phyloP scores from a whole-genome alignment of 139 green algal genomes.

The Chlamydomonas applanata region DNA sequence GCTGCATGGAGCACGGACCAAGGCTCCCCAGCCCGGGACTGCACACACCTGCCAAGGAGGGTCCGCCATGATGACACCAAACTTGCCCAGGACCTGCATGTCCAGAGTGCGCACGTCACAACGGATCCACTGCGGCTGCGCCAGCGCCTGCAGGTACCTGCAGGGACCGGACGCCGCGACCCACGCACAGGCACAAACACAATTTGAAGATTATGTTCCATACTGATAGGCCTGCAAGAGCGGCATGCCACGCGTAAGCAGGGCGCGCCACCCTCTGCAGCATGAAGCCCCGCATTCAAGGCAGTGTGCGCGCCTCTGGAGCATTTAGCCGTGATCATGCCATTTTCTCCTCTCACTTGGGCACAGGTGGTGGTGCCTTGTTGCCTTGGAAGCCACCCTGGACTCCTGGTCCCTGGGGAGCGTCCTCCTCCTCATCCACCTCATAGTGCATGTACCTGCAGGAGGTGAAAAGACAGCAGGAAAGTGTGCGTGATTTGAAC shows the following conservation, averaged over 20 bases:
- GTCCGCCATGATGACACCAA: slow-evolving; percentile 89
- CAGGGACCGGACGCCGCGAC: no score
- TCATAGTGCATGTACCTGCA: slow-evolving; percentile 81
- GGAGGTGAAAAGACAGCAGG: slow-evolving; percentile 33
- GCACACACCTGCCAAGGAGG: slow-evolving; percentile 77
- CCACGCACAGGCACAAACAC: not conserved
- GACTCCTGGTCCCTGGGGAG: not conserved
- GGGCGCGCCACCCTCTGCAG: not conserved
- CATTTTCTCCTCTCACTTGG: slow-evolving; percentile 26
- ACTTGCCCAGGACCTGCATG: slow-evolving; percentile 76
- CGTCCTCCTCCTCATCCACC: slow-evolving; percentile 53
- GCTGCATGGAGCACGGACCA: not conserved
- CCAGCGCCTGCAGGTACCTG: slow-evolving; percentile 55
- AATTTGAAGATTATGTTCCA: not conserved
- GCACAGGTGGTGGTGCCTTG: slow-evolving; percentile 10
- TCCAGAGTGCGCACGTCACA: slow-evolving; percentile 83
- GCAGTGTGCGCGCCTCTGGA: not conserved
- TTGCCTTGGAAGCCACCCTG: not conserved
- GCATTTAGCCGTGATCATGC: no score
- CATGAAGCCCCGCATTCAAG: not conserved
- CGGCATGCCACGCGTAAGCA: no score
- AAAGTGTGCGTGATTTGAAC: not conserved
- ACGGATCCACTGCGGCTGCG: slow-evolving; percentile 77
- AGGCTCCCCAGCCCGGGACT: not conserved
- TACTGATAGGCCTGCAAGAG: no score